Percentiles rank a stretch among this genome's conserved stretches.
phyloP scores from a whole-genome alignment of 2,329 filamentous ascomycete species.

The Xylaria sp. region DNA sequence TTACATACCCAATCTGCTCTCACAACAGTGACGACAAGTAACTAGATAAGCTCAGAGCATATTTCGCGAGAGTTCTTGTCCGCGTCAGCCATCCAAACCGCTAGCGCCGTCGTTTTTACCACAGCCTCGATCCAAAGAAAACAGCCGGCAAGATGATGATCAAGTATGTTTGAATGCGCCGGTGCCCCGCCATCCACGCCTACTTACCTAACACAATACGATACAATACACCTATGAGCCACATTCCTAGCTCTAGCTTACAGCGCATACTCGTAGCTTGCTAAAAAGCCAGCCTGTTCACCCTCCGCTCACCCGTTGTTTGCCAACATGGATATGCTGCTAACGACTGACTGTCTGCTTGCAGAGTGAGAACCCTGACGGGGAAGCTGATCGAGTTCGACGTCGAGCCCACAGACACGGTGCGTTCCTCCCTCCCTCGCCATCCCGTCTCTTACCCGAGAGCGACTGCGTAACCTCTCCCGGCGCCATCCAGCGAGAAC shows the following conservation, averaged over 20 bases:
- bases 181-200: conserved; percentile 25
- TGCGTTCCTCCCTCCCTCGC: conserved; percentile 53
- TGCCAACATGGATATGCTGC: not conserved
- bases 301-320: not conserved
- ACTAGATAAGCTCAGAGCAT: not conserved
- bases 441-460: not conserved
- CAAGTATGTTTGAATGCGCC: conserved; percentile 40
- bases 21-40: not conserved
- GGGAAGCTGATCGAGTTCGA: conserved; percentile 99
- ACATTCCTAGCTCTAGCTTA: not conserved
- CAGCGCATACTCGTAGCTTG: not conserved
- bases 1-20: not conserved
- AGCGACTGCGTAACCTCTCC: conserved; percentile 1
- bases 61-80: not conserved
- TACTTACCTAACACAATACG: not conserved
- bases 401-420: conserved; percentile 94
- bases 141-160: conserved; percentile 47
- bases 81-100: not conserved
- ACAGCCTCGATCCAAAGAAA: conserved; percentile 4
- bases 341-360: conserved; percentile 25
- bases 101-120: not conserved
- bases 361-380: conserved; percentile 96
- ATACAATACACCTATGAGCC: not conserved
- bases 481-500: not conserved
- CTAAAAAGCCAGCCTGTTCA: not conserved